phyloP scores from a whole-genome alignment of 2,329 filamentous ascomycete species.

The Fusarium hainanense region DNA sequence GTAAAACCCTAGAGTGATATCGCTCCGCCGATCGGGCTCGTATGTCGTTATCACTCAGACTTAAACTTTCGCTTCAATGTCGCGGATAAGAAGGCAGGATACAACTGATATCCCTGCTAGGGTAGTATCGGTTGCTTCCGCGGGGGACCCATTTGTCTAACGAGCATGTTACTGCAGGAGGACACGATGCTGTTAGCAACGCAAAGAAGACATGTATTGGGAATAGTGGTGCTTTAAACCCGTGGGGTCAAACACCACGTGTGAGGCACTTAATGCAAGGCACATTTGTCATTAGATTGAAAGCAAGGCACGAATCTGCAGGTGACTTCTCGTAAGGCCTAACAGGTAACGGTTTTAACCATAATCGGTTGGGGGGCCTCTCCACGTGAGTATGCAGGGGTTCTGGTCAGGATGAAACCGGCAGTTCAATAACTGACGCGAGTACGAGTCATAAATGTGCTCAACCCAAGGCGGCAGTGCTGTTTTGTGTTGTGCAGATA shows the following conservation, averaged over 20 bases:
- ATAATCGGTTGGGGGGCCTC: neutral
- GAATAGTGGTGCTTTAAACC: neutral
- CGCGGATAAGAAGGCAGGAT: neutral
- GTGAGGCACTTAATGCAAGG: neutral
- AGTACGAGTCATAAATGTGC: neutral
- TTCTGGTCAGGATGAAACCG: neutral
- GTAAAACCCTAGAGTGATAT: neutral
- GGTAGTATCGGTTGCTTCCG: neutral
- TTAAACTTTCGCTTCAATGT: neutral
- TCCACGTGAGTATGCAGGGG: neutral
- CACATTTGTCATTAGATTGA: neutral
- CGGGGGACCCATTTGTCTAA: neutral
- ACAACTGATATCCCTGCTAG: neutral
- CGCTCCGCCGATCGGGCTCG: neutral
- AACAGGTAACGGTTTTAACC: neutral
- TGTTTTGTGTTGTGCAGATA: neutral
- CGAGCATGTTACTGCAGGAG: neutral
- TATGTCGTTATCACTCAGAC: neutral
- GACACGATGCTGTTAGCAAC: neutral
- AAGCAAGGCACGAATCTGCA: neutral
- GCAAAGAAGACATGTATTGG: neutral
- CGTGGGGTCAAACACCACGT: neutral
- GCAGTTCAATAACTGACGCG: neutral
- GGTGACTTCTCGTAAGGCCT: neutral
- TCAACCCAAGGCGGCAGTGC: neutral